Base-by-base conservation (phyloP, 306 rosid species). In the Lupinus albus region DNA sequence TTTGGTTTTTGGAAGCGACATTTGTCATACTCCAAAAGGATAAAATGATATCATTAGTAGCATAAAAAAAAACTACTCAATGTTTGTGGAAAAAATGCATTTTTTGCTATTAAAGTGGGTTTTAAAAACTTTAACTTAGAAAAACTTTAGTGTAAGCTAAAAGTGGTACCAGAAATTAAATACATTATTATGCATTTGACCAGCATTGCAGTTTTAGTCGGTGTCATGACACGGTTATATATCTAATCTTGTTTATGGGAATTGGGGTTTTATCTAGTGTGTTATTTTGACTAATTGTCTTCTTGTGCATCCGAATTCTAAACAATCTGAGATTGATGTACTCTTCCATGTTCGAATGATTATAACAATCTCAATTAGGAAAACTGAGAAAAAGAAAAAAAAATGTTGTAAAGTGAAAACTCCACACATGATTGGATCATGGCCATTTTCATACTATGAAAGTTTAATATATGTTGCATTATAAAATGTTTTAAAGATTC, bases 81-180 rank as follows among this genome's bases (percentile, higher is more conserved):
- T n/a, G n/a, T n/a, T n/a, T n/a, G 11, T 10, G 10, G 18, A n/a
- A 9, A 60, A 38, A 54, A 25, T 38, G 45, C 9, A 25, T 16
- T 11, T 10, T 20, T 11, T 55, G 13, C 3, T 28, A 14, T 41
- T 16, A 61, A 38, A 39, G 67, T 61, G 45, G 30, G 45, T 3
- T 11, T n/a, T 8, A 41, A 61, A 61, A 11, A 10, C 48, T 18
- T 41, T 8, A 61, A 41, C n/a, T n/a, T n/a, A n/a, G n/a, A n/a
- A n/a, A n/a, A n/a, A 35, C 3, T 62, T 62, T 6, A 18, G 18
- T n/a, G 17, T 70, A 14, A 44, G 14, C 16, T 58, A 11, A 39
- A 41, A 72, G 17, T 28, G 41, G 6, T 17, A 73, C 54, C 11
- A 18, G 46, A 45, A 8, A 18, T 71, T 59, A 18, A 14, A 38